These are phyloP conservation scores for Naegleria gruberi DNA, from an alignment of 208 protist species.

Conservation along the genomic window DNA sequence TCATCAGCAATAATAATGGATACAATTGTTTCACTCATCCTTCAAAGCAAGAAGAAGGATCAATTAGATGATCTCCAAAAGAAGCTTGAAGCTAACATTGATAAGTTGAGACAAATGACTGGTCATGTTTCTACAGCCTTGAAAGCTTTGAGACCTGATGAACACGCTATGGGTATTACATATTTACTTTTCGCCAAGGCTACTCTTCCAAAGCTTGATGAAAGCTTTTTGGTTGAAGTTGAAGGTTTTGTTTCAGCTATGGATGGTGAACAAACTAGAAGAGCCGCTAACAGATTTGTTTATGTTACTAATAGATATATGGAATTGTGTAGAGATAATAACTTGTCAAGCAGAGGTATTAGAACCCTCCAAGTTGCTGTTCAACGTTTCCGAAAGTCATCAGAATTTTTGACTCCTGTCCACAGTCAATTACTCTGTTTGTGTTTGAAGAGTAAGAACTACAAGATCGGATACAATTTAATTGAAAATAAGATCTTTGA, in stretches of 20 bases:
- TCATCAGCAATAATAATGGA: neutral
- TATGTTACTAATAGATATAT: slow-evolving; percentile 27
- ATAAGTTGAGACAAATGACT: slow-evolving; percentile 32
- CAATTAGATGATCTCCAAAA: slow-evolving; percentile 23
- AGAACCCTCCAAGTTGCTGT: slow-evolving; percentile 30
- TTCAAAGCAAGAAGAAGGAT: neutral
- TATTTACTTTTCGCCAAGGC: slow-evolving; percentile 35
- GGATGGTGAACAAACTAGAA: slow-evolving; percentile 29
- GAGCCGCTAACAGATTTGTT: slow-evolving; percentile 28
- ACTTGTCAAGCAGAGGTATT: slow-evolving; percentile 28
- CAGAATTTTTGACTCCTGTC: slow-evolving; percentile 40
- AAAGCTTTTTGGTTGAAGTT: slow-evolving; percentile 26
- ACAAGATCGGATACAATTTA: slow-evolving; percentile 37
- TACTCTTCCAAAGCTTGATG: neutral
- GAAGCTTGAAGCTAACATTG: slow-evolving; percentile 25
- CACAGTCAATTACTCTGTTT: slow-evolving; percentile 46
- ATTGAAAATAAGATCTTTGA: slow-evolving; percentile 33
- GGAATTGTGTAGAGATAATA: slow-evolving; percentile 26
- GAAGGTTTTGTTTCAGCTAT: slow-evolving; percentile 25
- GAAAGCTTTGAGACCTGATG: slow-evolving; percentile 21
- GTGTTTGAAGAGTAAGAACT: slow-evolving; percentile 44
- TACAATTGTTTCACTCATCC: neutral
- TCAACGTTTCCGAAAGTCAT: slow-evolving; percentile 21
- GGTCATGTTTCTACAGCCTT: slow-evolving; percentile 28
- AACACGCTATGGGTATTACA: slow-evolving; percentile 40